These are phyloP conservation scores for Mycena citricolor DNA, from an alignment of 1,284 basidiomycete species.

Conservation along the genomic window DNA sequence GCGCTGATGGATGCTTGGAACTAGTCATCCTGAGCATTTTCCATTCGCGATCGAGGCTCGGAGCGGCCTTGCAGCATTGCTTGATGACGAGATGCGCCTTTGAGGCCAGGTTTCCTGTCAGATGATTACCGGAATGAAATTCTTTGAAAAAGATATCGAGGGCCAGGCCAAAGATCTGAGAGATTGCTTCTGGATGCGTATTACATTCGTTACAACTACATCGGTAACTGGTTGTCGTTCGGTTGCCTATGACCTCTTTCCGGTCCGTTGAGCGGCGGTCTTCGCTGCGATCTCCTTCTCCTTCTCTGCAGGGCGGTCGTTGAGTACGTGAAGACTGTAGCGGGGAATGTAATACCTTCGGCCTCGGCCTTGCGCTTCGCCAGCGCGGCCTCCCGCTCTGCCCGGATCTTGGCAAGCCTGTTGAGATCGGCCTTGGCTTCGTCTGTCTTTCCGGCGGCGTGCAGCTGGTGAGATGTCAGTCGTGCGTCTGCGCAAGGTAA, in stretches of 20 bases:
- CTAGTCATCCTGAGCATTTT: neutral
- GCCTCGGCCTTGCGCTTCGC: slow-evolving; percentile 84
- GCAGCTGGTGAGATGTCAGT: slow-evolving; percentile 46
- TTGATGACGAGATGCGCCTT: too few relatives aligned
- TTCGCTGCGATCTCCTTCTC: slow-evolving; percentile 42
- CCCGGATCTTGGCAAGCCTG: slow-evolving; percentile 82
- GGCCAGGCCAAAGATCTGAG: too few relatives aligned
- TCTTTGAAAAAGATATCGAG: too few relatives aligned
- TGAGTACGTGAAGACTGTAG: slow-evolving; percentile 1
- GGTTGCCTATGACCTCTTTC: slow-evolving; percentile 30
- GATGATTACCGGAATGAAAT: too few relatives aligned
- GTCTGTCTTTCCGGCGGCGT: slow-evolving; percentile 79
- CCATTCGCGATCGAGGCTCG: too few relatives aligned
- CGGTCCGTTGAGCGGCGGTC: slow-evolving; percentile 23
- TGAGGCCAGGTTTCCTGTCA: too few relatives aligned
- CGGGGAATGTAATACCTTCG: slow-evolving; percentile 54
- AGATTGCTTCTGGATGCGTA: too few relatives aligned
- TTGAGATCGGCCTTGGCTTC: slow-evolving; percentile 86
- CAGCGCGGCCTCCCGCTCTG: slow-evolving; percentile 82
- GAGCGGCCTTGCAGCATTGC: too few relatives aligned
- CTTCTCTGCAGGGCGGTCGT: slow-evolving; percentile 33
- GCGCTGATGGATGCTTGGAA: neutral
- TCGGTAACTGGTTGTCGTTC: too few relatives aligned
- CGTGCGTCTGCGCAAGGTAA: neutral
- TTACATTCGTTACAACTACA: too few relatives aligned